Base-by-base conservation (phyloP, 1,284 basidiomycete genomes). In the Tilletia horrida region DNA sequence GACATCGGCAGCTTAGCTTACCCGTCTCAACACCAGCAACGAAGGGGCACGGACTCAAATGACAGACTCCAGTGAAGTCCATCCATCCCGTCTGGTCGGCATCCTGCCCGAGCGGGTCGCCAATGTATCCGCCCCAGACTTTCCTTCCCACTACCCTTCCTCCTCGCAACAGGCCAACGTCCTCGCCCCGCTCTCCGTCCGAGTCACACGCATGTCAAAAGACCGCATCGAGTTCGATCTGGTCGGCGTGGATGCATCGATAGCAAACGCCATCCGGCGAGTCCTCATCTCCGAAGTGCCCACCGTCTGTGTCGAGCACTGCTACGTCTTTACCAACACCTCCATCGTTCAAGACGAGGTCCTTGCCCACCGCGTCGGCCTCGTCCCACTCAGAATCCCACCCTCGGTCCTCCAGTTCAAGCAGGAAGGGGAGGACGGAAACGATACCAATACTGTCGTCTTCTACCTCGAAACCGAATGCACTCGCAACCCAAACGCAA, bases 321-420 rank as follows among this genome's bases (percentile, higher is more conserved):
- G 93, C 8, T 98, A 93, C 82, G 86, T 96, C 1, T 97, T 90
- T 88, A 91, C 97, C 85, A 99, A 98, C 83, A 97, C 92, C 0
- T 90, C 89, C 1, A 91, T 98, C 76, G 89, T 98, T 68, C 92
- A 90, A 67, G 95, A 98, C 81, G 95, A 98, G 83, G 89, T 98
- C 1, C 86, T 98, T 16, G 87, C 92, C 1, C 93, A 97, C 69
- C 88, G 95, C 40, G 81, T 98, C 1, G 95, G 96, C 13, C 86
- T 98, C 16, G 85, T 98, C 1, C 96, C 95, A 3, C 84, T 98
- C 48, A 89, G 90, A 71, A 86, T 96, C 64, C 91, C 97, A 81
- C 94, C 96, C 0, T 84, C 87, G 21, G 82, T 82, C 59, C 71
- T 87, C 35, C 78, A 84, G 16, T 83, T 83, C 67, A 82, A 83